Evolutionary conservation across 1,284 basidiomycete species (phyloP).

Genomic region (Polyporus tsugae): DNA sequence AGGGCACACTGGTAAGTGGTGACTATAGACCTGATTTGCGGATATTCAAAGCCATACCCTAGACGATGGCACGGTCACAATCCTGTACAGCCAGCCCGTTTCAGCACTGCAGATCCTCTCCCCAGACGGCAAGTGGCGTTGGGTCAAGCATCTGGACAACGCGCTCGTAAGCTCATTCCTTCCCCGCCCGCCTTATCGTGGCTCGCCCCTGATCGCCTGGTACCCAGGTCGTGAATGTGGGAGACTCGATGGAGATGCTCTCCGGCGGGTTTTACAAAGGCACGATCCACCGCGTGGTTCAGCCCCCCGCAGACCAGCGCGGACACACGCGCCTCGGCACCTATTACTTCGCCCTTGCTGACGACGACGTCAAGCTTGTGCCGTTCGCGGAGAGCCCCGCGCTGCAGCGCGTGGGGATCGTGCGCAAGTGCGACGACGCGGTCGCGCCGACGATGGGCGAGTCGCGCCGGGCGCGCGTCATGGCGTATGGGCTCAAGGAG

Average conservation of each 20-base stretch:
- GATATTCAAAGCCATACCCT: background rate
- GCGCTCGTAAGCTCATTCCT: slow-evolving; percentile 56
- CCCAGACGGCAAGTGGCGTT: slow-evolving; percentile 62
- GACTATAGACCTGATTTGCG: background rate
- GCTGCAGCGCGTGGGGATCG: slow-evolving; percentile 45
- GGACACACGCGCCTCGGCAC: slow-evolving; percentile 50
- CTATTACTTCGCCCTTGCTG: slow-evolving; percentile 54
- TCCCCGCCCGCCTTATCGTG: too few species aligned
- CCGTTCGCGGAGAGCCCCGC: slow-evolving; percentile 52
- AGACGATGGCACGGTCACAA: slow-evolving; percentile 64
- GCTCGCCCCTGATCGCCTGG: background rate
- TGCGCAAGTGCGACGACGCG: slow-evolving; percentile 42
- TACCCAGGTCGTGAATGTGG: slow-evolving; percentile 58
- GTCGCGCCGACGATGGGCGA: slow-evolving; percentile 47
- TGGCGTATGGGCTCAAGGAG: slow-evolving; percentile 45
- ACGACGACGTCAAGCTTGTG: slow-evolving; percentile 44
- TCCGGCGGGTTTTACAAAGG: slow-evolving; percentile 57
- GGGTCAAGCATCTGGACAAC: slow-evolving; percentile 66
- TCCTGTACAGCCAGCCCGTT: slow-evolving; percentile 68
- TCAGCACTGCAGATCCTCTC: slow-evolving; percentile 65
- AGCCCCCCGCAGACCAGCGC: slow-evolving; percentile 53
- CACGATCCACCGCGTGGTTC: slow-evolving; percentile 48
- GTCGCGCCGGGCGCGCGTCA: slow-evolving; percentile 47
- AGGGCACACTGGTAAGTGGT: slow-evolving; percentile 60
- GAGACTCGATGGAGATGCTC: slow-evolving; percentile 65